Base-by-base conservation (phyloP, 1,139 yeast species). In the Yamadazyma diddensiae region DNA sequence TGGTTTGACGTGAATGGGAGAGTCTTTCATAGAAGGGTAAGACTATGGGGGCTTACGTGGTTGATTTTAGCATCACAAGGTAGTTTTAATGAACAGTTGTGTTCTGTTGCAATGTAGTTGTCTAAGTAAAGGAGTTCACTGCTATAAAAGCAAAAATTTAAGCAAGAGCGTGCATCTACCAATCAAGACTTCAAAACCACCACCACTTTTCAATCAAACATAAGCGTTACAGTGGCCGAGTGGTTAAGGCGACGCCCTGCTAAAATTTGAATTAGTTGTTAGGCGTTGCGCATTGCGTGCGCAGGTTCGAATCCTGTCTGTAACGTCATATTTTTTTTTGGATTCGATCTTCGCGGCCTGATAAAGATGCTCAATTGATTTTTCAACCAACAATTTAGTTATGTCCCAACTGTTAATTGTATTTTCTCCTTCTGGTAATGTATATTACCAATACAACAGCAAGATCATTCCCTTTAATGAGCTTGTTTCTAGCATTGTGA, bases 241-340 rank as follows among this genome's bases (percentile, higher is more conserved):
- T 77, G 85, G 85, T 79, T 79, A 79, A 79, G 84, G 85, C 83
- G 85, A 76, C 77, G 80, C 84, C 84, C 85, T 78, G 83, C 83
- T 77, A 39, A 38, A 16, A 22, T 24, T 20, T 13, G 13, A 17
- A 15, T 37, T 33, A 31, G 40, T 21, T 27, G 39, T 26, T 28
- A 79, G 86, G 84, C 77, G 77, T 77, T 79, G 85, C 82, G 85
- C 73, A 77, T 67, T 78, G 74, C 85, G 82, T 76, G 79, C 86
- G 85, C 84, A 79, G 84, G 86, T 79, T 79, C 86, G 85, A 79
- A 79, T 79, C 86, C 84, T 79, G 86, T 78, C 82, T 76, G 83
- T 79, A 77, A 79, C 86, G 86, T 35, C 47, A 54, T 61, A 55
- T 65, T 65, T 72, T 67, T 24, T 18, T 26, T 24, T 20, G 22